Base-by-base conservation (phyloP, 1,139 yeast genomes). In the Nakaseomyces nivariensis region DNA sequence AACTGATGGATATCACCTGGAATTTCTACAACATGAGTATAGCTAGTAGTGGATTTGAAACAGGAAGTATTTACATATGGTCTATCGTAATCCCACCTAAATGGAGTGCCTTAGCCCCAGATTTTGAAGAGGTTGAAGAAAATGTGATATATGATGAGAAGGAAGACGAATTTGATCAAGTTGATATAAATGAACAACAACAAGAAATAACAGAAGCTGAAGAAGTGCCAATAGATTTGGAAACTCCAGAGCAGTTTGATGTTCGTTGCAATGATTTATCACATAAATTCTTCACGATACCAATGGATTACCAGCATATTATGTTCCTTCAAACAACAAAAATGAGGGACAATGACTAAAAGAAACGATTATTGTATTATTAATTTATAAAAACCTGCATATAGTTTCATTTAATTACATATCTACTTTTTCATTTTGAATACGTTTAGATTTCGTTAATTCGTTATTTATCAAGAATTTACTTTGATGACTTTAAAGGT, bases 71-170 rank as follows among this genome's bases (percentile, higher is more conserved):
- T 1, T 89, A 87, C 63, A 65, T 86, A 46, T 92, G 97, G 97
- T 80, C 85, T 50, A 78, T 87, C 17, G 79, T 78, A 44, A 79
- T 86, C 38, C 95, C 95, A 0, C 97, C 89, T 60, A 85, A 87
- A 67, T 90, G 98, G 98, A 85, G 95, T 66, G 96, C 97, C 0
- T 72, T 90, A 57, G 97, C 97, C 0, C 97, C 97, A 0, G 98
- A 92, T 66, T 90, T 92, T 64, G 95, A 85, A 49, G 97, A 90
- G 64, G 82, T 90, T 42, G 97, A 90, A 63, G 96, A 90, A 61
- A 90, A 89, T 61, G 83, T 88, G 11, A 89, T 86, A 53, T 90
- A 90, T 66, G 79, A 81, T 55, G 98, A 90, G 61, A 77, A 77
- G 52, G 98, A 90, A 64, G 96, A 89, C 64, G 98, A 90, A 66